Conservation (phyloP, 306 rosid species). For the Mucuna pruriens region DNA sequence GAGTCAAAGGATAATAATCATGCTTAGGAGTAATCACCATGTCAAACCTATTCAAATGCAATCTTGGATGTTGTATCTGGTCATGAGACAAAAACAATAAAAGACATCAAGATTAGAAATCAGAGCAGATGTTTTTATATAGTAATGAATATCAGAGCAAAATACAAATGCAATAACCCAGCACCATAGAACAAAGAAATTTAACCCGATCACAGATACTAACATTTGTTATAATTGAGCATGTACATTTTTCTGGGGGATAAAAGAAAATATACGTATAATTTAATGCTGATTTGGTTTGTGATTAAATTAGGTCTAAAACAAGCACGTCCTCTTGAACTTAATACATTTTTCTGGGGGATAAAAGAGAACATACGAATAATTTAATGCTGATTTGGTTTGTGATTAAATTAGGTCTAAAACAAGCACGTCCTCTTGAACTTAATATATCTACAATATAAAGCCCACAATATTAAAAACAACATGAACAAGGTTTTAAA, state of each 20-base stretch:
- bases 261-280: not conserved
- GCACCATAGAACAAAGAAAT: constrained; percentile 9
- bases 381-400: not conserved
- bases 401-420: constrained; percentile 19
- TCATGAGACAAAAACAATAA: constrained; percentile 21
- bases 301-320: constrained; percentile 18
- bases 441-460: not conserved
- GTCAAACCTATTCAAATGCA: constrained; percentile 79
- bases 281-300: constrained; percentile 3
- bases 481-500: constrained; percentile 5
- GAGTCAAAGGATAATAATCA: constrained; percentile 91
- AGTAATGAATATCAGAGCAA: constrained; percentile 16
- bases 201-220: not conserved
- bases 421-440: not conserved
- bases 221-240: constrained; percentile 3
- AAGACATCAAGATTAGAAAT: constrained; percentile 28
- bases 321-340: not conserved
- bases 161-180: not conserved
- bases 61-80: constrained; percentile 79
- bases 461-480: not conserved
- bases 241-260: not conserved
- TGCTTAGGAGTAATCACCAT: constrained; percentile 89
- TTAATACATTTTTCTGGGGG: not conserved
- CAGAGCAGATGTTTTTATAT: constrained; percentile 7
- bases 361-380: constrained; percentile 3